phyloP scores from a whole-genome alignment of 2,329 filamentous ascomycete genomes.

The Dactylellina leptospora region DNA sequence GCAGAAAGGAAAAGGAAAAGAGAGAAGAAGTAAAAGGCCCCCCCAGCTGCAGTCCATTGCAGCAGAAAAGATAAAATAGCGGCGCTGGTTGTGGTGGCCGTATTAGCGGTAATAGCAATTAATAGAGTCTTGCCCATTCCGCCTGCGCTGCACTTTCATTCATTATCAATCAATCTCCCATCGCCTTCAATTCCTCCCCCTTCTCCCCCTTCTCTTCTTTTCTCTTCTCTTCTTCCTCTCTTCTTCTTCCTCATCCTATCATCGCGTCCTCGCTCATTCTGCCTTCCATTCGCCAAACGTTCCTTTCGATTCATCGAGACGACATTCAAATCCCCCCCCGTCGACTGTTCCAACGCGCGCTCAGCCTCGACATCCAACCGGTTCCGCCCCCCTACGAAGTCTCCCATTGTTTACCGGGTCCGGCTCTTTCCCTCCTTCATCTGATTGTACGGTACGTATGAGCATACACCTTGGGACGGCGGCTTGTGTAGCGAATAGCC shows the following conservation, averaged over 20 bases:
- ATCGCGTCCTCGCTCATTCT: not conserved
- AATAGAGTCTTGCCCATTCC: conserved; percentile 7
- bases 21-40: not conserved
- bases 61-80: not conserved
- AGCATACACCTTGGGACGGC: not conserved
- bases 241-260: not conserved
- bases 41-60: too few species aligned
- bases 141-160: conserved; percentile 8
- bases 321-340: not conserved
- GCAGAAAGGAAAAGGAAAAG: not conserved
- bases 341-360: not conserved
- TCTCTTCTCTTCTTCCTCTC: conserved; percentile 1
- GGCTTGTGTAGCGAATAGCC: conserved; percentile 6
- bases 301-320: conserved; percentile 10
- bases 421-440: too few species aligned
- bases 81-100: not conserved
- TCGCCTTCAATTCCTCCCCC: conserved; percentile 20
- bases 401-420: not conserved
- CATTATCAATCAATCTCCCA: conserved; percentile 16
- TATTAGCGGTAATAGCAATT: not conserved
- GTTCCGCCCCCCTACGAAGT: not conserved
- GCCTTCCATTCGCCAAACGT: conserved; percentile 28
- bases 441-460: conserved; percentile 27
- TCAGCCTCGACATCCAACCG: not conserved
- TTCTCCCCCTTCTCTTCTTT: conserved; percentile 5